Conservation (phyloP, 1,284 basidiomycete genomes). For the Papiliotrema nemorosa region DNA sequence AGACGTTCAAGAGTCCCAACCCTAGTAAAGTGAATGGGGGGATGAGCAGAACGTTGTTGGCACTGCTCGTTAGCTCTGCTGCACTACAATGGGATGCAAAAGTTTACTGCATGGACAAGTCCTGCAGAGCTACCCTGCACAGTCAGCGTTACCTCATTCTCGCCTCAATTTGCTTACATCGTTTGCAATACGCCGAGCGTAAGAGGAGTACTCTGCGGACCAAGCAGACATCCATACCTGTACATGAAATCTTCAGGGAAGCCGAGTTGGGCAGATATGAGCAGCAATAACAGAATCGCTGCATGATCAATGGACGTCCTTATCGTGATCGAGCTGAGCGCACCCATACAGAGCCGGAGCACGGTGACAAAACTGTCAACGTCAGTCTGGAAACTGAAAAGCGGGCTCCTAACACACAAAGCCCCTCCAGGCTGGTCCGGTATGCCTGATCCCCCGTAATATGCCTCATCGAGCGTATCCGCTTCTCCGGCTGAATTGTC, state of each 20-base stretch:
- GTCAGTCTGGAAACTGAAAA: not conserved
- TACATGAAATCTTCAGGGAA: constrained; percentile 29
- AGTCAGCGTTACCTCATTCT: not conserved
- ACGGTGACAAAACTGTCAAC: constrained; percentile 4
- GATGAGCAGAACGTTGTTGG: too few relatives aligned
- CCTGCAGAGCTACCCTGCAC: constrained; percentile 22
- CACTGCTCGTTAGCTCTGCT: too few relatives aligned
- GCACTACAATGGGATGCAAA: too few relatives aligned
- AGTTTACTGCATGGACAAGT: constrained; percentile 25
- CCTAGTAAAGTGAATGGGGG: too few relatives aligned
- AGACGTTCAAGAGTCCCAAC: too few relatives aligned
- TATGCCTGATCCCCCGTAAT: constrained; percentile 17
- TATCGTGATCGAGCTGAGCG: not conserved
- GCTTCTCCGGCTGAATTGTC: not conserved
- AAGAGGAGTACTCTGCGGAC: constrained; percentile 30
- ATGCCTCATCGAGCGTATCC: not conserved
- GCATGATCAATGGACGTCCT: not conserved
- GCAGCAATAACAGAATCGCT: constrained; percentile 7
- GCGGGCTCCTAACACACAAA: constrained; percentile 11
- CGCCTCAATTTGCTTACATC: constrained; percentile 15
- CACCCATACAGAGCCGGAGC: constrained; percentile 9
- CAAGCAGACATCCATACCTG: constrained; percentile 20
- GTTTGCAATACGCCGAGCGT: constrained; percentile 20
- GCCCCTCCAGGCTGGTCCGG: constrained; percentile 25
- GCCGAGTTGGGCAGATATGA: constrained; percentile 23